Conservation (phyloP, 768 basidiomycete species). For the Lactifluus echinatus region DNA sequence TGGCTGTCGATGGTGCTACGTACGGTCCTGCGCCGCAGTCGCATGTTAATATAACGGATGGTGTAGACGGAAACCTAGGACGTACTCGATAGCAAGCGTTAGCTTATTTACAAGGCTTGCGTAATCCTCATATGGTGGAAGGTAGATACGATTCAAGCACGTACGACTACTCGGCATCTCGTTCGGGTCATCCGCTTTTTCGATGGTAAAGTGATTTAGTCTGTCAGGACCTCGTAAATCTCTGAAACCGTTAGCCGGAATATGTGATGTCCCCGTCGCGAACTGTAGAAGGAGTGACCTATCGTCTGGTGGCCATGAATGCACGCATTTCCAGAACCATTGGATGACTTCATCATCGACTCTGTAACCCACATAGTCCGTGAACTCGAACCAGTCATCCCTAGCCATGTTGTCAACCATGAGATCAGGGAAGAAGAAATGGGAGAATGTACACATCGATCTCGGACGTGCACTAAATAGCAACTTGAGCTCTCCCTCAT, state of each 20-base stretch:
- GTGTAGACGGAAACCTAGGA: constrained; percentile 24
- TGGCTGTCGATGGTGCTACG: no score
- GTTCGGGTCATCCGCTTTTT: constrained; percentile 94
- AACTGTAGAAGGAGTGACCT: constrained; percentile 95
- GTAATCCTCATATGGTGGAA: constrained; percentile 97
- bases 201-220: constrained; percentile 93
- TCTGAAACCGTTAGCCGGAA: constrained; percentile 98
- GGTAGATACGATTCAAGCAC: constrained; percentile 94
- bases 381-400: constrained; percentile 99
- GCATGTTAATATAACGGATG: no score
- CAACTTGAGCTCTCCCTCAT: constrained; percentile 94
- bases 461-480: constrained; percentile 98
- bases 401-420: no score
- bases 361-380: constrained; percentile 95
- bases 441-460: constrained; percentile 88
- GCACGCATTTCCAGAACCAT: constrained; percentile 99
- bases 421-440: no score
- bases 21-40: no score
- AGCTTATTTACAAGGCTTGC: constrained; percentile 91
- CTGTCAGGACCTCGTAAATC: constrained; percentile 98
- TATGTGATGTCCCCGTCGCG: constrained; percentile 92
- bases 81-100: constrained; percentile 88
- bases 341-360: constrained; percentile 94
- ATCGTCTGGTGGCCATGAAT: constrained; percentile 95
- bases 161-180: constrained; percentile 95